Evolutionary conservation across 495 filamentous ascomycete genomes (phyloP).

Genomic region (Penicillium desertorum): DNA sequence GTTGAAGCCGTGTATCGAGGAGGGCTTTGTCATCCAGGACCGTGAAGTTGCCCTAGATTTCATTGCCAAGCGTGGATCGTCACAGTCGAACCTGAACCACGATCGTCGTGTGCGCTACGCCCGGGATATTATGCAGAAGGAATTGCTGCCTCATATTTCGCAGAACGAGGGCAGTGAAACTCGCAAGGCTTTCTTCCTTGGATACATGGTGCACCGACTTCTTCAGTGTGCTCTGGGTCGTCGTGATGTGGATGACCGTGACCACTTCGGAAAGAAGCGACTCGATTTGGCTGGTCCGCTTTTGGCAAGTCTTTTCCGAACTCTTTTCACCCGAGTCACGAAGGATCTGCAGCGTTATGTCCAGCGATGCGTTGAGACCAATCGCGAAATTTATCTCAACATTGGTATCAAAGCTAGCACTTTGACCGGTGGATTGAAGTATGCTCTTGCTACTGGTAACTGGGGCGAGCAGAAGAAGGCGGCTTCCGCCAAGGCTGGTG

Average conservation of each 20-base stretch:
- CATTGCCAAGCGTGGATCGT: slow-evolving; percentile 86
- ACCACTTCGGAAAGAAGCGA: slow-evolving; percentile 99
- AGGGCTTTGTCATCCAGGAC: slow-evolving; percentile 93
- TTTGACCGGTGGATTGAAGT: slow-evolving; percentile 90
- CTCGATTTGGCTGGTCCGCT: slow-evolving; percentile 93
- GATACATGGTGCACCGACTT: slow-evolving; percentile 96
- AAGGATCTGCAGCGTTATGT: slow-evolving; percentile 87
- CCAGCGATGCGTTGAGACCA: slow-evolving; percentile 84
- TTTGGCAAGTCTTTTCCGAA: slow-evolving; percentile 87
- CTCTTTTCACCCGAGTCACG: slow-evolving; percentile 80
- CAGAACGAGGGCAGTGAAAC: slow-evolving; percentile 96
- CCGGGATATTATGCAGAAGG: slow-evolving; percentile 91
- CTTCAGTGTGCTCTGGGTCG: slow-evolving; percentile 89
- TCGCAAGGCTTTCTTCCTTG: slow-evolving; percentile 95
- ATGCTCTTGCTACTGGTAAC: slow-evolving; percentile 97
- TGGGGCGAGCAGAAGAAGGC: slow-evolving; percentile 99
- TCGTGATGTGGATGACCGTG: slow-evolving; percentile 90
- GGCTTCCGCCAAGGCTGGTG: slow-evolving; percentile 86
- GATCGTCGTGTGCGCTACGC: slow-evolving; percentile 90
- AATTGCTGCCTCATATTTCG: slow-evolving; percentile 93
- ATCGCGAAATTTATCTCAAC: slow-evolving; percentile 82
- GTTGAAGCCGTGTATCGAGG: slow-evolving; percentile 93
- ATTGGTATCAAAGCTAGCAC: slow-evolving; percentile 88
- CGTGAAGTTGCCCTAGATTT: slow-evolving; percentile 93
- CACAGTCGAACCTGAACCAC: slow-evolving; percentile 65